Conservation (phyloP, 2,329 filamentous ascomycete species). For the Blastomyces gilchristii region DNA sequence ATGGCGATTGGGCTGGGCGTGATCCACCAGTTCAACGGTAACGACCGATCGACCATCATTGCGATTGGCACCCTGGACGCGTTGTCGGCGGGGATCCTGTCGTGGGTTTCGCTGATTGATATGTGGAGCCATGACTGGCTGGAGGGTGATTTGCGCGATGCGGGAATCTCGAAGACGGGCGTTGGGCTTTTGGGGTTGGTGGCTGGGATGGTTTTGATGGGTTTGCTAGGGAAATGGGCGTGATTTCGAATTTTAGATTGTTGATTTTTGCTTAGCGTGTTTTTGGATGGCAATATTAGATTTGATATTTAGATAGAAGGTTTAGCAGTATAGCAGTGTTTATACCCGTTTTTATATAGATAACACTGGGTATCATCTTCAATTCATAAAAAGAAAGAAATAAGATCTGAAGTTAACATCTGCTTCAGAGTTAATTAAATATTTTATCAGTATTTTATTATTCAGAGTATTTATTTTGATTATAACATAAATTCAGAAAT, state of each 20-base stretch:
- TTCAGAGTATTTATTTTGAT: too few relatives aligned
- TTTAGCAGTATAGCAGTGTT: too few relatives aligned
- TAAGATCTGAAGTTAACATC: too few relatives aligned
- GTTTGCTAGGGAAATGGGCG: constrained; percentile 65
- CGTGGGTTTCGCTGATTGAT: constrained; percentile 72
- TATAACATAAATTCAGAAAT: too few relatives aligned
- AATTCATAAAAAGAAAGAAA: too few relatives aligned
- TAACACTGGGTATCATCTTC: too few relatives aligned
- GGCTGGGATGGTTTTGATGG: constrained; percentile 58
- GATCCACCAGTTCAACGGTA: constrained; percentile 61
- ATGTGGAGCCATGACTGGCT: constrained; percentile 73
- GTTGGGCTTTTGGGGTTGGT: constrained; percentile 47
- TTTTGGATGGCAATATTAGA: too few relatives aligned
- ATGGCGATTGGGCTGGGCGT: constrained; percentile 74
- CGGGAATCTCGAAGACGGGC: constrained; percentile 40
- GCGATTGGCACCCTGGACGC: constrained; percentile 66
- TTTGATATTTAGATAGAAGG: too few relatives aligned
- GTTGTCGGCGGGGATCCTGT: constrained; percentile 61
- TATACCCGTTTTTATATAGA: too few relatives aligned
- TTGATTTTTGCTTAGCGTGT: too few relatives aligned
- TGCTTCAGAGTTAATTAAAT: too few relatives aligned
- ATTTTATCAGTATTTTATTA: too few relatives aligned
- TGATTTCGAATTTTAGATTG: constrained; percentile 1
- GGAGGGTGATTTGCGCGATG: constrained; percentile 47
- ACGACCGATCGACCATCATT: constrained; percentile 56